Evolutionary conservation across 2,329 filamentous ascomycete species (phyloP), one percentile per base, ranked within the genome.

Genomic region (Sporothrix schenckii): DNA sequence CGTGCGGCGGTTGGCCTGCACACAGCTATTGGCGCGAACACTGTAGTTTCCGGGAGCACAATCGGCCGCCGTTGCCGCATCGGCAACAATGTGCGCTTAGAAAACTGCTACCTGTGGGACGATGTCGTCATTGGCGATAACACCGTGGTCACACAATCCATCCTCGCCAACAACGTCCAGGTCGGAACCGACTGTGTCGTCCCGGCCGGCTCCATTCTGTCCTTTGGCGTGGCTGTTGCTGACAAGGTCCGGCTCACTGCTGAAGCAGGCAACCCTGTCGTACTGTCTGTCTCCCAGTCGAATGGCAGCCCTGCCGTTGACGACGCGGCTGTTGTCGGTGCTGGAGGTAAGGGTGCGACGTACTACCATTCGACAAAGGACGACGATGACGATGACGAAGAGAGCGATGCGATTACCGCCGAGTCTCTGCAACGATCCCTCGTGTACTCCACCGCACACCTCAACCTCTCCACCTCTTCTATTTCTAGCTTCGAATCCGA

Each of bases 81-180:
- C 74, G 95, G 95, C 7, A 90, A 88, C 74, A 92, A 95, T 74
- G 94, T 95, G 39, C 86, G 84, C 50, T 88, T 99, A 72, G 86
- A 91, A 63, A 86, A 92, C 74, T 91, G 92, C 27, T 94, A 93
- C 75, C 88, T 99, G 73, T 98, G 94, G 94, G 92, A 97, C 75
- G 87, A 93, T 75, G 89, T 88, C 0, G 86, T 86, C 5, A 88
- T 99, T 74, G 91, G 89, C 1, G 92, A 97, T 76, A 89, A 89
- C 24, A 85, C 90, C 19, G 86, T 86, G 30, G 83, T 99, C 63
- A 84, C 86, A 10, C 86, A 88, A 74, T 90, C 93, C 1, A 88
- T 99, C 54, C 82, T 99, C 69, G 95, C 92, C 4, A 89, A 90
- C 75, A 87, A 88, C 61, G 91, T 86, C 21, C 82, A 85, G 1